A percentile compares a stretch with the other conserved stretches of the same genome.
Evolutionary conservation across 2,329 filamentous ascomycete genomes (phyloP).

Genomic region (Colletotrichum falcatum): DNA sequence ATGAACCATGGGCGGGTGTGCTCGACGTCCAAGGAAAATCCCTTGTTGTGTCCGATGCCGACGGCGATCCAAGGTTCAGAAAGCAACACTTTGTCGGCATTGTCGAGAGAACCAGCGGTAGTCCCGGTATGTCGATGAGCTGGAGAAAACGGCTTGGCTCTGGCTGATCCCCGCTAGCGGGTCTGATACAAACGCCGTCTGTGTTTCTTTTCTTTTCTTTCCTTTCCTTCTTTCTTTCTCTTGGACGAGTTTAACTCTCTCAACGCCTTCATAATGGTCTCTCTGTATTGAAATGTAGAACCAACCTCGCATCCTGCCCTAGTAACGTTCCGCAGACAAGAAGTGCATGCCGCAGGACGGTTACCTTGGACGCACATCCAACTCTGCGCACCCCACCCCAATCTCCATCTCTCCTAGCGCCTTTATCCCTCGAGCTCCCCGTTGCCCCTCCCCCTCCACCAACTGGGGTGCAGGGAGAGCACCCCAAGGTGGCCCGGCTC

Average conservation of each 20-base stretch:
- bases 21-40: conserved; percentile 10
- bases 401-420: conserved; percentile 35
- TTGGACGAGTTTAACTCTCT: not conserved
- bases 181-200: not conserved
- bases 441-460: conserved; percentile 27
- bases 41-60: conserved; percentile 30
- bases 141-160: not conserved
- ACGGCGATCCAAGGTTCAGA: conserved; percentile 2
- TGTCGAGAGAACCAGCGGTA: not conserved
- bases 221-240: too few species aligned
- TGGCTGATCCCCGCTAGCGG: not conserved
- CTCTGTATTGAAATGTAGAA: not conserved
- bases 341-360: conserved; percentile 8
- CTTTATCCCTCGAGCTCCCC: conserved; percentile 25
- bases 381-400: conserved; percentile 23
- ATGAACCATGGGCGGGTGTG: conserved; percentile 18
- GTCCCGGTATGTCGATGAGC: conserved; percentile 6
- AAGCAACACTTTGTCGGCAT: conserved; percentile 20
- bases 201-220: too few species aligned
- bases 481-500: conserved; percentile 13
- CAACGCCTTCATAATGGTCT: not conserved
- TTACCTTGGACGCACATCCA: conserved; percentile 13
- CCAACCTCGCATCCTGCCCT: not conserved
- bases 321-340: not conserved
- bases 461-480: conserved; percentile 30